Percentiles rank a stretch among this genome's conserved stretches.
Evolutionary conservation across 140 eudicot species (phyloP).

Genomic region (Ambrosia hybrid): DNA sequence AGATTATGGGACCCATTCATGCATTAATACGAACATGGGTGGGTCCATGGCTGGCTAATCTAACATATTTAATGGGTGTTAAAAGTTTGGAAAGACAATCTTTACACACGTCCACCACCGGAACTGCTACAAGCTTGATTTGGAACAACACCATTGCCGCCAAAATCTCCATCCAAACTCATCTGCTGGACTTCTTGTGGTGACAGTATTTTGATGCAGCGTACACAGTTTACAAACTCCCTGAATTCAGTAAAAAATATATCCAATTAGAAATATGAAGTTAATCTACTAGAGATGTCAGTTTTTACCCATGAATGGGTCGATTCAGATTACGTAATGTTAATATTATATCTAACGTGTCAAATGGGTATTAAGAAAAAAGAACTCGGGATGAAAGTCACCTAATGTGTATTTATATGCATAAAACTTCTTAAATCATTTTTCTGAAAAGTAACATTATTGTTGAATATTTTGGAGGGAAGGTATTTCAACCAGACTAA

Average conservation of each 20-base stretch:
- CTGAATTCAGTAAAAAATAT: constrained; percentile 33
- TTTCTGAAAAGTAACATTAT: neutral
- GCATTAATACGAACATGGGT: constrained; percentile 18
- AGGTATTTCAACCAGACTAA: neutral
- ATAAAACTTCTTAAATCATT: neutral
- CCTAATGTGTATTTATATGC: neutral
- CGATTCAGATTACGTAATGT: neutral
- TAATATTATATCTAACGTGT: neutral
- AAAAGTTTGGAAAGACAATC: constrained; percentile 16
- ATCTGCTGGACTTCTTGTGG: constrained; percentile 96
- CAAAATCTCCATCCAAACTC: constrained; percentile 97
- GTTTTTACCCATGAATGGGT: neutral
- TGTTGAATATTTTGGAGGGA: neutral
- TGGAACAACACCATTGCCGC: constrained; percentile 59
- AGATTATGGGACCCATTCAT: constrained; percentile 16
- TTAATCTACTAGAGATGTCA: neutral
- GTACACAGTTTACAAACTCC: constrained; percentile 87
- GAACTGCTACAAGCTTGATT: constrained; percentile 96
- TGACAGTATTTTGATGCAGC: constrained; percentile 86
- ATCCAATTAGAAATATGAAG: no score
- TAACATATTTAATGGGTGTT: constrained; percentile 25
- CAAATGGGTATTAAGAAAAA: no score
- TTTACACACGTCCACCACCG: constrained; percentile 77
- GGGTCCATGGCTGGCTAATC: constrained; percentile 18
- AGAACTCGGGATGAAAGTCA: no score